Evolutionary conservation across 148 eudicot genomes (phyloP), one percentile per base, ranked within the genome.

Genomic region (Chenopodium formosanum): DNA sequence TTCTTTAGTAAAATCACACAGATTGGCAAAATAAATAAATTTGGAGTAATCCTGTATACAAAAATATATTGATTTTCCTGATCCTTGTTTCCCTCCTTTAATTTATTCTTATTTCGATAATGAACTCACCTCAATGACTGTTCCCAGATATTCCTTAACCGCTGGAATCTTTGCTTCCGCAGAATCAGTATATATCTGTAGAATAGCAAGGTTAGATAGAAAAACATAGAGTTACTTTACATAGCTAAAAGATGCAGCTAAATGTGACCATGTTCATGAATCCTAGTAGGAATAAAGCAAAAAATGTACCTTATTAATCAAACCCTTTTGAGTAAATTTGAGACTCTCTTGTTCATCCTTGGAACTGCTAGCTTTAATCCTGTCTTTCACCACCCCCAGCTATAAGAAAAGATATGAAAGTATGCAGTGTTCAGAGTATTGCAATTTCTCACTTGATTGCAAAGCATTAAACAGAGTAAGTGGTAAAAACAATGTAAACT

Each of bases 81-180:
- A 27, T 29, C 71, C 44, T 11, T 27, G 40, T 56, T 56, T 56
- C 17, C 7, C 62, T 56, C 19, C 22, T 40, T 48, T 40, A 40
- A 40, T 40, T 40, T 11, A 22, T 25, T 73, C 13, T 73, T 32
- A 13, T 73, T 19, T 16, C 4, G 7, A 23, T n/a, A 25, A 73
- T 71, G 64, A 78, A 71, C 83, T 75, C 82, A 93, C 98, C 93
- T 95, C 97, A 81, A 92, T 85, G 37, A 95, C 80, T 31, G 97
- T 94, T 86, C 91, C 97, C 79, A 96, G 80, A 87, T 96, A 96
- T 83, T 96, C 98, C 83, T 91, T 60, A 78, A 96, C 98, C 74
- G 98, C 97, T 40, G 97, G 97, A 76, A 96, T 94, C 87, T 96
- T 96, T 32, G 97, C 99, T 90, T 88, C 92, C 29, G 98, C 99